These are phyloP conservation scores for Albatrellus ellisii DNA, from an alignment of 768 basidiomycete species.

Conservation along the genomic window DNA sequence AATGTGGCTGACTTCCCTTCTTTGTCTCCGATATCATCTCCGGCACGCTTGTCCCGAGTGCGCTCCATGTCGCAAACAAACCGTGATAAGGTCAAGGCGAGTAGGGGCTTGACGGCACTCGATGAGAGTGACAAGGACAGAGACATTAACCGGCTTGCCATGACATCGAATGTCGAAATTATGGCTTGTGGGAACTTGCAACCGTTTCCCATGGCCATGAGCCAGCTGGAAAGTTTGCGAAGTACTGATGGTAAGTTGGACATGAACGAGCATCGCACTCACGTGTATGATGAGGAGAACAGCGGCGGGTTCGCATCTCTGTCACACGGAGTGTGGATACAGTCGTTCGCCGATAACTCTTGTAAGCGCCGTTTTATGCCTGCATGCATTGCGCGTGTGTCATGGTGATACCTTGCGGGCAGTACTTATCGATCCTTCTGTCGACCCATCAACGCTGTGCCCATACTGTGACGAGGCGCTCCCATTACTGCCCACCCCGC, in stretches of 20 bases:
- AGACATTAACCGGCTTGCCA: neutral
- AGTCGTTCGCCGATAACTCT: constrained; percentile 8
- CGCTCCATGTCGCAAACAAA: neutral
- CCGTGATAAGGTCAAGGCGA: neutral
- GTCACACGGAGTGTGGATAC: no score
- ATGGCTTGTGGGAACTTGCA: constrained; percentile 3
- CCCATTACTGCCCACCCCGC: constrained; percentile 47
- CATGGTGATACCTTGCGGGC: constrained; percentile 1
- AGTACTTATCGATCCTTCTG: constrained; percentile 38
- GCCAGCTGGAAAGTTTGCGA: neutral
- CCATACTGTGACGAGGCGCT: constrained; percentile 71
- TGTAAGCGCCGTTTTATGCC: constrained; percentile 5
- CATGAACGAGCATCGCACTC: neutral
- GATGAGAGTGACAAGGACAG: constrained; percentile 1
- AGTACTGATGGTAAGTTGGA: neutral
- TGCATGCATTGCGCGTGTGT: neutral
- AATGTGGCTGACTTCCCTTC: constrained; percentile 6
- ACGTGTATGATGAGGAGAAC: neutral
- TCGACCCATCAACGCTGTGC: constrained; percentile 59
- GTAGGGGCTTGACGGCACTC: neutral
- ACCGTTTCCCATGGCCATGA: constrained; percentile 11
- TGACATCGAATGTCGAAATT: constrained; percentile 1
- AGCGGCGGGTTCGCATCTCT: neutral
- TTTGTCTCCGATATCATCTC: constrained; percentile 11
- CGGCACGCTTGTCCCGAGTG: neutral